A percentile compares a stretch with the other conserved stretches of the same genome.
Evolutionary conservation across 2,329 filamentous ascomycete genomes (phyloP).

Genomic region (Ophidiomyces ophidiicola): DNA sequence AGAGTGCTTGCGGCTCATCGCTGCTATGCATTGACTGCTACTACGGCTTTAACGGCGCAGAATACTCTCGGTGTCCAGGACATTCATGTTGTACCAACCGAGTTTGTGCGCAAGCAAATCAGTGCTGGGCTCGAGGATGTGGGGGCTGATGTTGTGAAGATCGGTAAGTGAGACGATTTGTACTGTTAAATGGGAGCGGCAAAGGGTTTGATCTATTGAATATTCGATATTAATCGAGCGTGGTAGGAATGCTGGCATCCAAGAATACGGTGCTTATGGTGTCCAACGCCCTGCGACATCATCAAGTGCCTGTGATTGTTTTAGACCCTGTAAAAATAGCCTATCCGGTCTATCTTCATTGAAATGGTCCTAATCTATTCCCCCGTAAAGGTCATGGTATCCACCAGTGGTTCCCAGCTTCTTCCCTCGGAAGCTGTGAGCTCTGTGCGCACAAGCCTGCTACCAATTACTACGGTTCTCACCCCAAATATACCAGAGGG

Average conservation of each 20-base stretch:
- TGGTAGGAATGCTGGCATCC: conserved; percentile 67
- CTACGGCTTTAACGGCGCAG: conserved; percentile 88
- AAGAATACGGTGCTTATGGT: conserved; percentile 57
- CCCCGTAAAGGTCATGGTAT: conserved; percentile 65
- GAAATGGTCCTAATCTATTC: conserved; percentile 13
- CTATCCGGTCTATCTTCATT: no score
- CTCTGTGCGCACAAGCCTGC: conserved; percentile 29
- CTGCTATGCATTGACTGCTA: conserved; percentile 92
- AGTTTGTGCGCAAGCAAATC: conserved; percentile 74
- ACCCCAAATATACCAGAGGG: conserved; percentile 41
- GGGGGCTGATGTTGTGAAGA: conserved; percentile 81
- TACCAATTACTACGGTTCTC: conserved; percentile 35
- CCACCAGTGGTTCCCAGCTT: conserved; percentile 38
- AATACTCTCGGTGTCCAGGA: conserved; percentile 76
- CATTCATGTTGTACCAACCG: conserved; percentile 65
- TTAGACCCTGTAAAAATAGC: conserved; percentile 61
- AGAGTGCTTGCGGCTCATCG: conserved; percentile 86
- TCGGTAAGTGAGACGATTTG: conserved; percentile 45
- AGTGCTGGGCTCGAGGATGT: conserved; percentile 74
- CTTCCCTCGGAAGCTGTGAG: conserved; percentile 34
- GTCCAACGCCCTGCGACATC: conserved; percentile 48
- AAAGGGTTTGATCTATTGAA: conserved; percentile 1
- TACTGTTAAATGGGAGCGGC: no score
- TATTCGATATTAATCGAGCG: background rate
- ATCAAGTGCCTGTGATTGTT: conserved; percentile 49